Evolutionary conservation across 352 stramenopile species (phyloP).

Genomic region (Phytopythium vexans): DNA sequence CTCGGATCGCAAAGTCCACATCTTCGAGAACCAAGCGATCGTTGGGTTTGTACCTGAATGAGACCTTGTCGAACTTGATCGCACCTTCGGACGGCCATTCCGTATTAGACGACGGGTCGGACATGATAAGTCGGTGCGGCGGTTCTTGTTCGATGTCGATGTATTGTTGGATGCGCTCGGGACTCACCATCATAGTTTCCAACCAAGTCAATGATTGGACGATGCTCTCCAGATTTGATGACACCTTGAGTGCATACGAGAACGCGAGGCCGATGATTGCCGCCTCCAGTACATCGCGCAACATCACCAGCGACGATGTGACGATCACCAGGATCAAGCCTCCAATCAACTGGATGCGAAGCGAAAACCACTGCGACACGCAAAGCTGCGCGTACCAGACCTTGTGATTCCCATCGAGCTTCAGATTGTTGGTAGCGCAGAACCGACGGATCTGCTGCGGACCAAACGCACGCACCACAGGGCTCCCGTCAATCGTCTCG

Average conservation of each 20-base stretch:
- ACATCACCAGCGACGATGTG: slow-evolving; percentile 36
- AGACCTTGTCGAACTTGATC: too few relatives aligned
- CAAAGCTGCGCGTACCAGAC: slow-evolving; percentile 30
- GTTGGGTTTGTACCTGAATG: too few relatives aligned
- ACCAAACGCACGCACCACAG: slow-evolving; percentile 55
- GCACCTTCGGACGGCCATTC: too few relatives aligned
- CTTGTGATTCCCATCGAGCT: slow-evolving; percentile 36
- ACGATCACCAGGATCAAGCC: slow-evolving; percentile 84
- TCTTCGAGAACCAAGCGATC: slow-evolving; percentile 62
- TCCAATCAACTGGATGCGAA: slow-evolving; percentile 67
- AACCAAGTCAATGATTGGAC: slow-evolving; percentile 54
- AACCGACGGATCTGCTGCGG: slow-evolving; percentile 34
- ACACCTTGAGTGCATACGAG: slow-evolving; percentile 89
- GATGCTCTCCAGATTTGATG: slow-evolving; percentile 66
- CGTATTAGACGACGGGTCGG: too few relatives aligned
- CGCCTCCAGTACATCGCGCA: slow-evolving; percentile 31
- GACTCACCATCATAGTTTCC: slow-evolving; percentile 81
- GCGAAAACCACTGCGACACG: slow-evolving; percentile 38
- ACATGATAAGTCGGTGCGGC: too few relatives aligned
- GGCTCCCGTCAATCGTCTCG: too few relatives aligned
- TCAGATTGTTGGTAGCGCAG: slow-evolving; percentile 20
- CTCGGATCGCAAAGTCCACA: slow-evolving; percentile 82
- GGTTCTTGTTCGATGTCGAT: slow-evolving; percentile 61
- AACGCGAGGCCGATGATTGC: slow-evolving; percentile 81
- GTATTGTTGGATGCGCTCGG: slow-evolving; percentile 88